Conservation (phyloP, 495 filamentous ascomycete genomes). For the Parachaetomium inaequale region DNA sequence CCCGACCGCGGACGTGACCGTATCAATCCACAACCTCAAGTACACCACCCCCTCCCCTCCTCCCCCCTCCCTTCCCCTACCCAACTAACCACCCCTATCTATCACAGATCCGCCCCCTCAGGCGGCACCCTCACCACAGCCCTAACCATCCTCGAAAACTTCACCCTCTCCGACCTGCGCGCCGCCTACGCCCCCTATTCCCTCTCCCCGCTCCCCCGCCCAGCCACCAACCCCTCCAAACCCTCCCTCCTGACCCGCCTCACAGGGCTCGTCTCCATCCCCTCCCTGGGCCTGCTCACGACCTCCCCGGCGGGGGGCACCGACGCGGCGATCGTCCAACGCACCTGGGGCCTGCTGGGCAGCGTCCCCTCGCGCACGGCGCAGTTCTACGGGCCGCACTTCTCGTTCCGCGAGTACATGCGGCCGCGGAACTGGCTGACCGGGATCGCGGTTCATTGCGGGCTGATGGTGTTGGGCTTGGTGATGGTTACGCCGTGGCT, state of each 20-base stretch:
- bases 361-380: slow-evolving; percentile 34
- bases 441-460: slow-evolving; percentile 57
- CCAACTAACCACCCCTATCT: background rate
- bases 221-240: slow-evolving; percentile 42
- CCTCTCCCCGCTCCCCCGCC: slow-evolving; percentile 55
- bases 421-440: slow-evolving; percentile 56
- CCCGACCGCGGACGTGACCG: slow-evolving; percentile 55
- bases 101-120: slow-evolving; percentile 54
- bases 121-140: slow-evolving; percentile 70
- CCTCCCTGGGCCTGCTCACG: slow-evolving; percentile 64
- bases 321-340: slow-evolving; percentile 67
- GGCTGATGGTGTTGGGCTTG: slow-evolving; percentile 47
- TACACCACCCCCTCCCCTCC: slow-evolving; percentile 19
- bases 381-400: slow-evolving; percentile 65
- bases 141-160: slow-evolving; percentile 60
- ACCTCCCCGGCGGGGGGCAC: slow-evolving; percentile 55
- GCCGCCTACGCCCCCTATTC: slow-evolving; percentile 59
- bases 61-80: background rate
- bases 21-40: slow-evolving; percentile 62
- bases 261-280: slow-evolving; percentile 59
- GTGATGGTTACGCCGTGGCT: slow-evolving; percentile 48
- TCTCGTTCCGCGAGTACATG: slow-evolving; percentile 67
- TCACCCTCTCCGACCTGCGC: slow-evolving; percentile 53
- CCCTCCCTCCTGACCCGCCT: slow-evolving; percentile 44
- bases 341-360: slow-evolving; percentile 71